phyloP scores from a whole-genome alignment of 306 rosid genomes.

The Trifolium repens region DNA sequence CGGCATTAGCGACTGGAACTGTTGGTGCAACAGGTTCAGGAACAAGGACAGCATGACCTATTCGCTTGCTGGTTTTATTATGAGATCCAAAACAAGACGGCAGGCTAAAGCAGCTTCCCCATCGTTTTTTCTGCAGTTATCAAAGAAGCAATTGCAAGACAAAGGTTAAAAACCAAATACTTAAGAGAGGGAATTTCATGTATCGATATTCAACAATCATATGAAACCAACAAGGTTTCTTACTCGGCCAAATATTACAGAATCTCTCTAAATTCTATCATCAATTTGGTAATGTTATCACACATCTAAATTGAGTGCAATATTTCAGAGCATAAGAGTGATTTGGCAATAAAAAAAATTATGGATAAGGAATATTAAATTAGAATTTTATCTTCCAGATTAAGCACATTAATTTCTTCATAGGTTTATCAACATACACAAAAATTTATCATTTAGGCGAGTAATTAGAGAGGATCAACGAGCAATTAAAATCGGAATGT shows the following conservation, averaged over 20 bases:
- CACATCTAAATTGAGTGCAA: neutral
- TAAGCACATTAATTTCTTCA: neutral
- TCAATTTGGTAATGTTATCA: neutral
- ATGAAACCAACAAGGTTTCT: neutral
- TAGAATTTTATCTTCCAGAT: neutral
- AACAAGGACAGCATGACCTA: constrained; percentile 89
- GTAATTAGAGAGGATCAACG: constrained; percentile 19
- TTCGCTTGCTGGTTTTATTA: constrained; percentile 78
- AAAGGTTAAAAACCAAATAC: constrained; percentile 5
- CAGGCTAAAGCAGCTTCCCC: constrained; percentile 93
- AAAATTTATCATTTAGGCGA: neutral
- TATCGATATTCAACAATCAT: neutral
- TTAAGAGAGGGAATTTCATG: neutral
- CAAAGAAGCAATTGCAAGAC: constrained; percentile 31
- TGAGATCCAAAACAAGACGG: constrained; percentile 86
- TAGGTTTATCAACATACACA: too few species aligned
- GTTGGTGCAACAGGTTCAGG: constrained; percentile 75
- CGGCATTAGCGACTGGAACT: constrained; percentile 55
- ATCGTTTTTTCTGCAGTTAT: constrained; percentile 81
- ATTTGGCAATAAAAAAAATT: neutral
- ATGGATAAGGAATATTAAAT: neutral
- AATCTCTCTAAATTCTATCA: neutral
- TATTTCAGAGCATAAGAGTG: neutral
- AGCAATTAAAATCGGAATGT: constrained; percentile 17
- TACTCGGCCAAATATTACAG: neutral